phyloP scores from a whole-genome alignment of 352 stramenopile genomes.

The Globisporangium heterothallicum region DNA sequence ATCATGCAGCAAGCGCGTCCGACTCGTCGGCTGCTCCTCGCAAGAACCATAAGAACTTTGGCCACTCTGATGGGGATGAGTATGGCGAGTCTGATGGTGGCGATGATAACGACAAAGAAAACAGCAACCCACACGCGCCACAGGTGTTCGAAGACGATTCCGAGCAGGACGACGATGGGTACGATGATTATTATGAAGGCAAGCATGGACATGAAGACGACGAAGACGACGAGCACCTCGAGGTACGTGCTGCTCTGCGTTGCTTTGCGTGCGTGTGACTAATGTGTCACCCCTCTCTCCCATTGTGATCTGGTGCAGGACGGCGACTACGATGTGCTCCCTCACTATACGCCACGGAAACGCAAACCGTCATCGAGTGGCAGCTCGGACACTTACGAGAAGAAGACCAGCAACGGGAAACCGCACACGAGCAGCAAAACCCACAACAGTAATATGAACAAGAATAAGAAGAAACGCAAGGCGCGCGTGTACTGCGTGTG shows the following conservation, averaged over 20 bases:
- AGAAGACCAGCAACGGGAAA: not conserved
- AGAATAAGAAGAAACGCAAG: conserved; percentile 53
- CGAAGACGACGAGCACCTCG: conserved; percentile 2
- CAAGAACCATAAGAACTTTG: not conserved
- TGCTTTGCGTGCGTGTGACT: conserved; percentile 12
- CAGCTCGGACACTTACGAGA: conserved; percentile 1
- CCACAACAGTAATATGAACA: conserved; percentile 3
- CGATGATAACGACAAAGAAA: conserved; percentile 30
- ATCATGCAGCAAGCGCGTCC: too few relatives aligned
- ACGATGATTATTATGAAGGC: conserved; percentile 15
- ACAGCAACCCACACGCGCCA: conserved; percentile 12
- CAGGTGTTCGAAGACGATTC: not conserved
- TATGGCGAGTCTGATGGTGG: conserved; percentile 12
- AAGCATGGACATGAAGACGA: conserved; percentile 1
- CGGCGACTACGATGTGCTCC: not conserved
- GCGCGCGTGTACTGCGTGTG: conserved; percentile 69
- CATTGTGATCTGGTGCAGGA: not conserved
- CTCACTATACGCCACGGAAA: conserved; percentile 10
- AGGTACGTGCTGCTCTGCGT: too few relatives aligned
- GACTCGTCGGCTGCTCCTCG: not conserved
- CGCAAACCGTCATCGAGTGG: conserved; percentile 13
- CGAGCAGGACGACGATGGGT: conserved; percentile 14
- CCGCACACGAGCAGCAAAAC: not conserved
- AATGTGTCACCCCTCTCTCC: not conserved
- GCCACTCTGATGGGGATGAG: conserved; percentile 7